phyloP scores from a whole-genome alignment of 345 rosid genomes.

The Aurinia saxatilis region DNA sequence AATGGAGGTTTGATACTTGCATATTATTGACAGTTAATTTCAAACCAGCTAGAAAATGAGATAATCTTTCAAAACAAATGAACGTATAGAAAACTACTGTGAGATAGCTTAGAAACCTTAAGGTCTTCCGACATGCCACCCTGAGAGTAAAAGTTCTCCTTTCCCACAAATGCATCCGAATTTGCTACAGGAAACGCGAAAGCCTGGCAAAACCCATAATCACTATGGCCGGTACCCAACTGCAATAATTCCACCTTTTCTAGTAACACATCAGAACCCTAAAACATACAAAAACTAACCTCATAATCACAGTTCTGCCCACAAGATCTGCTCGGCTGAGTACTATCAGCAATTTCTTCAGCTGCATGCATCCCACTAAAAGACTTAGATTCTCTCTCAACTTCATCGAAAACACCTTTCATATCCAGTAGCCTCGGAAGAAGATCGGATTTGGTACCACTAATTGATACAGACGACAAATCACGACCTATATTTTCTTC shows the following conservation, averaged over 20 bases:
- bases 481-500: conserved; percentile 22
- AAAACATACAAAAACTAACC: conserved; percentile 39
- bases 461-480: conserved; percentile 27
- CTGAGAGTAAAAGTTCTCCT: conserved; percentile 33
- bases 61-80: background rate
- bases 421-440: conserved; percentile 16
- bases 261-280: conserved; percentile 27
- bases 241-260: conserved; percentile 24
- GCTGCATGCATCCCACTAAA: conserved; percentile 29
- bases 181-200: conserved; percentile 26
- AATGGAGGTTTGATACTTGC: conserved; percentile 5
- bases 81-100: background rate
- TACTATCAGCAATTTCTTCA: conserved; percentile 33
- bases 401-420: conserved; percentile 30
- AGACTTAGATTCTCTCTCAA: conserved; percentile 34
- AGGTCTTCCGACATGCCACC: conserved; percentile 39
- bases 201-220: conserved; percentile 48
- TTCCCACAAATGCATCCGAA: conserved; percentile 33
- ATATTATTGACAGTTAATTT: conserved; percentile 2
- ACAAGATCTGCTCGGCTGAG: conserved; percentile 30
- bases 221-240: conserved; percentile 34
- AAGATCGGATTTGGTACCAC: conserved; percentile 21
- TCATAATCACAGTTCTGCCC: conserved; percentile 37
- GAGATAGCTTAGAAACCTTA: conserved; percentile 45
- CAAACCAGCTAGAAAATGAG: background rate